Base-by-base conservation (phyloP, 768 basidiomycete genomes). In the Rubroboletus pulcherrimus region DNA sequence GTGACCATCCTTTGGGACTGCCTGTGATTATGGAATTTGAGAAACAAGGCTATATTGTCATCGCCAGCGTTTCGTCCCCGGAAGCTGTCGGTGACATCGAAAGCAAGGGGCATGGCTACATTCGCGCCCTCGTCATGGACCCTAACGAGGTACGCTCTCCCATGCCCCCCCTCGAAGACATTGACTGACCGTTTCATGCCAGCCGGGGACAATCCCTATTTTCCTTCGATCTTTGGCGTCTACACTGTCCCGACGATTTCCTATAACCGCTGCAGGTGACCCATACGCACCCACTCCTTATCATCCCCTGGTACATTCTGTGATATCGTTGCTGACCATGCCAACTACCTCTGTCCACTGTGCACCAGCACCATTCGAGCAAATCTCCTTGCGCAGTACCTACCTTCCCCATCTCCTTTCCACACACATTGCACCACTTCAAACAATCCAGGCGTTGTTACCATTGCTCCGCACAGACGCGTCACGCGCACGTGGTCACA, bases 171-270 rank as follows among this genome's bases (percentile, higher is more conserved):
- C 7, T 21, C 6, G 3, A 19, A 21, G 34, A 51, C 15, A 53
- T 24, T 29, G 11, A 15, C 41, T 55, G 45, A 72, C n/a, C 17
- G 9, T 52, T 49, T 35, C 30, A 37, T 48, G 42, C 39, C 55
- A 93, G 91, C 85, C 87, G 33, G 83, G 80, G 2, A 85, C 85
- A 3, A 78, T 91, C 47, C 79, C 84, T 0, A 76, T 83, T 43
- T 94, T 94, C 75, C 76, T 94, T 40, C 86, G 92, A 52, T 93
- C 91, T 8, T 74, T 95, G 38, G 78, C 84, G 3, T 87, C 92
- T 0, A 85, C 90, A 0, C 78, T 95, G 9, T 87, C 88, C 17
- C 86, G 91, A 59, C 82, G 84, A 46, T 95, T 92, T 73, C 93
- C 93, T 4, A 80, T 91, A 60, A 85, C 81, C 34, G 71, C 84